Evolutionary conservation across 2,329 filamentous ascomycete genomes (phyloP), one percentile per base, ranked within the genome.

Genomic region (Diaporthe batatas): DNA sequence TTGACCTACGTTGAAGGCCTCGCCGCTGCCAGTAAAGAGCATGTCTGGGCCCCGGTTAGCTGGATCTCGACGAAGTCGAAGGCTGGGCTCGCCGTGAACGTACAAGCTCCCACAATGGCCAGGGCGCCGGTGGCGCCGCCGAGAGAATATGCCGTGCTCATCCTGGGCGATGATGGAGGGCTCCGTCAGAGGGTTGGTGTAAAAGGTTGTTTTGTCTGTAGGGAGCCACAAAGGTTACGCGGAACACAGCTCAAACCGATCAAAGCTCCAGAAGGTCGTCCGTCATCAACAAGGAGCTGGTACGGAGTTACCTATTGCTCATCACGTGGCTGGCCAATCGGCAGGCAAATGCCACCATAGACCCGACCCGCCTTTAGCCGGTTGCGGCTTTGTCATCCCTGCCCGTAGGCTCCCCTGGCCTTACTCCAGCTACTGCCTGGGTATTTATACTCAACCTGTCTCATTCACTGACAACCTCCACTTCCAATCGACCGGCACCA

Each of bases 1-100:
- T 70, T 10, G 67, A 80, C 90, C 75, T 89, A 95, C 94, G 86
- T 99, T 97, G 86, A 99, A 99, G 74, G 92, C 88, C 88, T 99
- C 96, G 81, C 97, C 96, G 83, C 94, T 95, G 81, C 94, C 95
- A 80, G 96, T 97, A 82, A 99, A 98, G 82, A 99, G 94, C 94
- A 99, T 97, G 85, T 99, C 96, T 99, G 83, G 76, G 73, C 77
- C 77, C 53, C 74, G 54, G 70, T 62, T 23, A 57, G 49, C 73
- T 76, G 70, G 76, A 76, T 44, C 39, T 36, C 39, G 23, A 42
- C 25, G 42, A 36, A 16, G 18, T 47, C 55, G 7, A 47, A 39
- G 47, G 47, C 32, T 44, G 51, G 34, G 44, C 23, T 73, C n/a
- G 23, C 36, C 32, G 23, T 69, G 18, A 71, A 86, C 94, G 83